Base-by-base conservation (phyloP, 768 basidiomycete species). In the Paxillus ammoniavirescens region DNA sequence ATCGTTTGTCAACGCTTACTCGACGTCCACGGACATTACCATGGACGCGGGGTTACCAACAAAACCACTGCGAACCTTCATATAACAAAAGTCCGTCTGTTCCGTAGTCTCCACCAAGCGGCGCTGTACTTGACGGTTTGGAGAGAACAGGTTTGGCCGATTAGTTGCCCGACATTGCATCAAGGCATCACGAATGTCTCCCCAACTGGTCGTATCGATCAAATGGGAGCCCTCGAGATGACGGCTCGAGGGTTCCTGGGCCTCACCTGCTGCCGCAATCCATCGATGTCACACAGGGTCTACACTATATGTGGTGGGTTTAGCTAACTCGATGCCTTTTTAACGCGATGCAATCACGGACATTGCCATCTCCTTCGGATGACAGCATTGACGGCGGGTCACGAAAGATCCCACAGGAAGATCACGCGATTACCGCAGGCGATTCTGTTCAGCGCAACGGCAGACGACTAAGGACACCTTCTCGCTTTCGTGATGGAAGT, bases 1-100 rank as follows among this genome's bases (percentile, higher is more conserved):
- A 41, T 47, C 18, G 13, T 23, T 45, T 43, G 28, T 23, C 38
- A 38, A 43, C 5, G 17, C 41, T 52, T 55, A 28, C 42, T 62
- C 49, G 36, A 50, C 33, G 17, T 12, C 28, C 31, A 57, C 40
- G 47, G 45, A 37, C 18, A 12, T 45, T 28, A 13, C 17, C 37
- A 38, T 38, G 37, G 37, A 38, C 37, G 13, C 37, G 37, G 13
- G 13, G 38, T 17, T 40, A 18, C 26, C 26, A 26, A 2, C 26
- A 21, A 21, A 21, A 3, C 21, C 3, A 21, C 21, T 21, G 3
- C 21, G 21, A 21, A 21, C 2, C 17, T 40, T 18, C 38, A n/a
- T 40, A 40, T 10, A 18, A n/a, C 2, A 40, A 40, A 38, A 12
- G 38, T 40, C 38, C 38, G 35, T 40, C n/a, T 40, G 38, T 18